Evolutionary conservation across 192 early-diverging fungal genomes (phyloP).

Genomic region (Backusella parvicylindrica): DNA sequence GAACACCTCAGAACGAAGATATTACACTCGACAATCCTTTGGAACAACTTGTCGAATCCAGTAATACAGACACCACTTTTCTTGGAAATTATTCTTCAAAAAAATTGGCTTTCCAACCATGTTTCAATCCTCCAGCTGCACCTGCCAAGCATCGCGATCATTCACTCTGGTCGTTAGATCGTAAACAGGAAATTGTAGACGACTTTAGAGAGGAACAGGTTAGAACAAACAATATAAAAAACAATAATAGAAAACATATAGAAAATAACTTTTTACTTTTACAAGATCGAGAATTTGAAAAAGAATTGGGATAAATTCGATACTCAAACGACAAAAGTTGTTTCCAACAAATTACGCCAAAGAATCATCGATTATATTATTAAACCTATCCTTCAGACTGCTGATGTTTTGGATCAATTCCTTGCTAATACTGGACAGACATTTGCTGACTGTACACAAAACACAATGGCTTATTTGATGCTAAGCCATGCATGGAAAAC

Average conservation of each 20-base stretch:
- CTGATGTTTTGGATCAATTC: neutral
- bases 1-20: neutral
- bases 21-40: neutral
- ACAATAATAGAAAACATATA: too few relatives aligned
- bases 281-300: neutral
- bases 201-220: conserved; percentile 3
- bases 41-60: neutral
- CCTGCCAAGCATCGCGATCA: neutral
- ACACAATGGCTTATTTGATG: neutral
- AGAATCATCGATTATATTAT: neutral
- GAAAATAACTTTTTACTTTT: neutral
- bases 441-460: neutral
- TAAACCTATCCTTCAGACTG: neutral
- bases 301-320: neutral
- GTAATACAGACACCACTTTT: neutral
- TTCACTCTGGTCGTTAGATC: neutral
- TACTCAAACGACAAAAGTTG: neutral
- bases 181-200: neutral
- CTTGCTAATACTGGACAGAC: neutral
- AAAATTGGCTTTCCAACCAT: neutral
- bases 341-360: neutral
- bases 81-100: neutral
- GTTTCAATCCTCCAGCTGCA: neutral
- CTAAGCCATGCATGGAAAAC: neutral
- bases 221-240: neutral